These are phyloP conservation scores for Warburgia ugandensis DNA, from an alignment of 164 flowering plant genomes.

Conservation along the genomic window DNA sequence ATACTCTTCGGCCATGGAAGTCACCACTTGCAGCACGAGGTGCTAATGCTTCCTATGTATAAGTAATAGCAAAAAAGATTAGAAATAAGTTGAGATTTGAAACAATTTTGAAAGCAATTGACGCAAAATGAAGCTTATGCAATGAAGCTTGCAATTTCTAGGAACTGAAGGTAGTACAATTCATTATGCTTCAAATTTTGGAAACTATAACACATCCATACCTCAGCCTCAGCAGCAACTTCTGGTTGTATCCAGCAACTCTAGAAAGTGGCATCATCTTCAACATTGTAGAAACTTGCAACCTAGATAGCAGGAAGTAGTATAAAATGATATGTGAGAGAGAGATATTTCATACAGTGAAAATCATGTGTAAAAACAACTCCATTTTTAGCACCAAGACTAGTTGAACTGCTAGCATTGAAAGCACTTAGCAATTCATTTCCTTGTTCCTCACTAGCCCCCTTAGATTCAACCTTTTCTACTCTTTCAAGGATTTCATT, in stretches of 20 bases:
- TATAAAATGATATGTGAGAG: no score
- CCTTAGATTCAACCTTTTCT: constrained; percentile 94
- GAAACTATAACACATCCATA: constrained; percentile 16
- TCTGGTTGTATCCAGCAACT: constrained; percentile 98
- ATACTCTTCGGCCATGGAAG: no score
- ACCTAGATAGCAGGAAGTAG: constrained; percentile 43
- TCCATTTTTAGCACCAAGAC: no score
- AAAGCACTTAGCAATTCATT: constrained; percentile 82
- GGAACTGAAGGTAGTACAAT: no score
- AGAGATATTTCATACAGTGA: no score
- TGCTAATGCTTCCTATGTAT: constrained; percentile 88
- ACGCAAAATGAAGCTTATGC: no score
- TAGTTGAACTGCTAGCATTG: constrained; percentile 41
- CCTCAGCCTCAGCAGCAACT: constrained; percentile 72
- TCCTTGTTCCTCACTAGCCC: constrained; percentile 51
- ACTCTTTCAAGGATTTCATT: constrained; percentile 99
- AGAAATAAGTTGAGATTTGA: no score
- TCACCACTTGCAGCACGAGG: constrained; percentile 99
- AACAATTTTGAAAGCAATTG: background rate
- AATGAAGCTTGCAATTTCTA: no score
- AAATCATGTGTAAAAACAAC: no score
- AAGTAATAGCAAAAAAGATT: no score
- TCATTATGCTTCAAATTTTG: no score
- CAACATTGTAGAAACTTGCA: constrained; percentile 80
- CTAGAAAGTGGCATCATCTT: constrained; percentile 96